Conservation (phyloP, 352 stramenopile genomes). For the Globisporangium abappressorium region DNA sequence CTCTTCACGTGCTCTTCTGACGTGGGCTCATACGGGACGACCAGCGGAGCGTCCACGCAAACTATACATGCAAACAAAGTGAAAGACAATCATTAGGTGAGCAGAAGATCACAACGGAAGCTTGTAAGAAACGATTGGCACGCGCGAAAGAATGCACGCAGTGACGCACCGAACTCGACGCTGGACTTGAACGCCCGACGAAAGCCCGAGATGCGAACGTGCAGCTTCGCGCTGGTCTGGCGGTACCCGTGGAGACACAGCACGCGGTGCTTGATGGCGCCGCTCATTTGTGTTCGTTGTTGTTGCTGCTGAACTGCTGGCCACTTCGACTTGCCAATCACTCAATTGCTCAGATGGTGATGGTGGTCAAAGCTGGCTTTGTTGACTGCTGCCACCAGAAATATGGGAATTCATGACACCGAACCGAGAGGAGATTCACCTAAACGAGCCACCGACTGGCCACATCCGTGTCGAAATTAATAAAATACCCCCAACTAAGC, state of each 20-base stretch:
- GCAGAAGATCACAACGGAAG: not conserved
- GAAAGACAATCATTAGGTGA: not conserved
- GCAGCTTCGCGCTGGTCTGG: conserved; percentile 73
- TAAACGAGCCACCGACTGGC: not conserved
- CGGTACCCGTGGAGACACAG: conserved; percentile 84
- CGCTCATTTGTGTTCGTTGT: not conserved
- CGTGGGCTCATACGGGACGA: conserved; percentile 34
- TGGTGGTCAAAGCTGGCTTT: not conserved
- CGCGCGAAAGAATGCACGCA: not conserved
- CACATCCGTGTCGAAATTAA: not conserved
- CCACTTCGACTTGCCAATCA: conserved; percentile 1
- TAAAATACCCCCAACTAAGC: not conserved
- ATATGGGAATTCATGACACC: not conserved
- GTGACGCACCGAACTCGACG: conserved; percentile 71
- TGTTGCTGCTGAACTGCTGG: conserved; percentile 6
- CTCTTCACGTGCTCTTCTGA: conserved; percentile 36
- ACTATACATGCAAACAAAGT: conserved; percentile 28
- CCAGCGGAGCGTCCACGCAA: conserved; percentile 72
- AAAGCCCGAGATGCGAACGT: conserved; percentile 66
- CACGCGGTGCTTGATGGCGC: conserved; percentile 57
- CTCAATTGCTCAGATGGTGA: not conserved
- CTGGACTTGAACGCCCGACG: conserved; percentile 72
- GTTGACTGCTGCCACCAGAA: conserved; percentile 3
- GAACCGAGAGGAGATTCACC: not conserved
- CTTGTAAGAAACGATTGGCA: not conserved